Evolutionary conservation across 164 flowering plant species (phyloP), one percentile per base, ranked within the genome.

Genomic region (Sextonia rubra): DNA sequence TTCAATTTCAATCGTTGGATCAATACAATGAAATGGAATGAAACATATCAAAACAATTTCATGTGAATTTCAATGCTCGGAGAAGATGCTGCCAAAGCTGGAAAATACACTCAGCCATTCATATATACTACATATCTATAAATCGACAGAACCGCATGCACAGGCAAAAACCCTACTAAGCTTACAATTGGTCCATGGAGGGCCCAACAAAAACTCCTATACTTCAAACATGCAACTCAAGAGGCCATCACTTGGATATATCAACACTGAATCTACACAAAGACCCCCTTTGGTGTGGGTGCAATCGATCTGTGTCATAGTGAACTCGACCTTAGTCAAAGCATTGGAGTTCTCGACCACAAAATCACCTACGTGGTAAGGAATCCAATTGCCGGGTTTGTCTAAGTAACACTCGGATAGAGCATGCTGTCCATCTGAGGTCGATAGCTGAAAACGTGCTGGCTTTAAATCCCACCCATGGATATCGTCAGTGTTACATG

Each of bases 281-380:
- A 93, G 83, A 12, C 97, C 98, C 23, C 97, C 98, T 80, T 93
- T 93, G 3, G 90, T 87, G 76, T 93, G 97, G 24, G 98, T 91
- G 83, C 98, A 93, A 78, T 93, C 98, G 22, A 90, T 93, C 80
- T 93, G 98, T 25, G 86, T 89, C 86, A 87, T 68, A 1, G 98
- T 90, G 73, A 87, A 91, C 66, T 85, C 90, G 80, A 93, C 69
- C 85, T 85, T 89, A 2, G 77, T 90, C 30, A 73, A 74, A 22
- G 64, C 37, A 61, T 77, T 60, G 1, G 86, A 66, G 47, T 78
- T 80, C 60, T 82, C 82, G 2, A 88, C 90, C 1, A 83, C 85
- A 76, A 93, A 93, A 77, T 88, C 90, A 29, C 97, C 98, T 0
- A 72, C 90, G 65, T 85, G 91, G 86, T 89, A 85, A 62, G 81